Base-by-base conservation (phyloP, 768 basidiomycete species). In the Trametes cingulata region DNA sequence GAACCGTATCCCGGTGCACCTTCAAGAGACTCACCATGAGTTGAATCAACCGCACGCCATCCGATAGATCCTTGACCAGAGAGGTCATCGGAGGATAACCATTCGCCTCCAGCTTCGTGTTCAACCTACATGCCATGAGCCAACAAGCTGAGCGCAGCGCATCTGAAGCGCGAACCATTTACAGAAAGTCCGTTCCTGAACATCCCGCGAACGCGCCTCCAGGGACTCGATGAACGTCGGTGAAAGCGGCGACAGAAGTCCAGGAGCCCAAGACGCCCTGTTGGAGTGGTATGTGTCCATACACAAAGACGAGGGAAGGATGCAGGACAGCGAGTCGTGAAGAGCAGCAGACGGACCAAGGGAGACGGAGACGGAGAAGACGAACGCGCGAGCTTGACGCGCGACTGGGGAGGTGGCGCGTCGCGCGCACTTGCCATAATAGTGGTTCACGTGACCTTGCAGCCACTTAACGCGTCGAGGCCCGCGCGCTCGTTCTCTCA, bases 41-140 rank as follows among this genome's bases (percentile, higher is more conserved):
- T 71, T 98, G 95, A 63, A 98, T 97, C 41, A 99, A 82, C 62
- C 91, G 86, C 19, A 97, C 95, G 35, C 97, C 97, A 76, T 98
- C 95, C 6, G 90, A 93, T 52, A 98, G 85, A 78, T 98, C 97
- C 55, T 83, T 81, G 25, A 93, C 89, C 6, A 99, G 82, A 50
- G 95, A 93, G 10, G 80, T 80, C 92, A 99, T 95, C 13, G 93
- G 84, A 6, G 90, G 89, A 68, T 95, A 85, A 60, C 88, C 89
- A 64, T 90, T 82, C 3, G 84, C 78, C 70, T 98, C 95, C 29
- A 99, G 83, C 72, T 96, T 95, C 9, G 95, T 93, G 69, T 98
- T 99, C 60, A 98, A 80, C 97, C 96, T 98, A 65, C 39, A 63
- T 42, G 17, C 13, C 22, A 37, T 52, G 3, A 52, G 35, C 33